Evolutionary conservation across 345 rosid species (phyloP).

Genomic region (Citrus sinensis): DVS_A1.0 CM039168.1:6200501-6201000

Average conservation of each 20-base stretch:
- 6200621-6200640: background rate
- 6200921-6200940: background rate
- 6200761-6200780: slow-evolving; percentile 29
- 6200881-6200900: background rate
- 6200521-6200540: background rate
- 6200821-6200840: background rate
- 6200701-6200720: slow-evolving; percentile 97
- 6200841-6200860: background rate
- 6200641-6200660: background rate
- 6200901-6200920: background rate
- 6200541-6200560: background rate
- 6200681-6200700: slow-evolving; percentile 75
- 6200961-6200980: background rate
- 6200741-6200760: slow-evolving; percentile 98
- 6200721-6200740: slow-evolving; percentile 95
- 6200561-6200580: background rate
- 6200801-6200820: background rate
- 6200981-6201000: background rate
- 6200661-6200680: background rate
- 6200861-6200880: background rate
- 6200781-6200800: background rate
- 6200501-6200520: background rate
- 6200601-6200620: background rate
- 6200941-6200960: background rate
- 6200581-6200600: background rate